Evolutionary conservation across 176 grass and related monocot genomes (phyloP).

Genomic region (Musa schizocarpa): DNA sequence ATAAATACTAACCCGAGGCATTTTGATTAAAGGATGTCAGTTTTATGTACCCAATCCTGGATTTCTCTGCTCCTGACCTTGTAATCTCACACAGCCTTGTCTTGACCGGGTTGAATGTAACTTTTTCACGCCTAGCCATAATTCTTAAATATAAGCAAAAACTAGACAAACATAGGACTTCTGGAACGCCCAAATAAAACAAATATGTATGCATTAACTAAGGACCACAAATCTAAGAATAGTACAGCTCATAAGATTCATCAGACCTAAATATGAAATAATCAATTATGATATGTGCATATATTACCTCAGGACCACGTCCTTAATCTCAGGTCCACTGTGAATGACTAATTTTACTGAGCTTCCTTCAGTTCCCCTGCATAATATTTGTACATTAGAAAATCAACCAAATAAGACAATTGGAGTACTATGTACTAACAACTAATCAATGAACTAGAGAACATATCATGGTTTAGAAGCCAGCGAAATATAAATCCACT

Average conservation of each 20-base stretch:
- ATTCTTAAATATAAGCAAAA: slow-evolving; percentile 2
- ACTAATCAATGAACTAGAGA: background rate
- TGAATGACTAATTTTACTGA: slow-evolving; percentile 64
- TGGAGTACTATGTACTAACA: background rate
- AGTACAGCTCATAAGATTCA: background rate
- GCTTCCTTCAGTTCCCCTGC: slow-evolving; percentile 87
- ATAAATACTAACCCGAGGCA: slow-evolving; percentile 51
- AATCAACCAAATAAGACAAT: background rate
- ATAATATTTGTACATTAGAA: slow-evolving; percentile 5
- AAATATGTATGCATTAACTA: slow-evolving; percentile 9
- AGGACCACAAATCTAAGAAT: background rate
- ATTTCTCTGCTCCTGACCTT: slow-evolving; percentile 45
- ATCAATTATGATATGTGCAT: background rate
- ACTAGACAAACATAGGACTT: background rate
- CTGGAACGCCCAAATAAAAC: background rate
- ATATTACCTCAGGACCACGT: slow-evolving; percentile 60
- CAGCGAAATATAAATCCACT: background rate
- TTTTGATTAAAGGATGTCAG: slow-evolving; percentile 99
- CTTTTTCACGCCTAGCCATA: slow-evolving; percentile 59
- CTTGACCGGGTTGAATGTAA: slow-evolving; percentile 74
- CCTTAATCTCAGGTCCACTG: slow-evolving; percentile 50
- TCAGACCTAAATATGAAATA: slow-evolving; percentile 1
- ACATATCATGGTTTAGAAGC: background rate
- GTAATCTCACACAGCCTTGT: slow-evolving; percentile 83
- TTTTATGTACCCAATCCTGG: slow-evolving; percentile 93